phyloP scores from a whole-genome alignment of 768 basidiomycete species.

The Naganishia friedmannii region DNA sequence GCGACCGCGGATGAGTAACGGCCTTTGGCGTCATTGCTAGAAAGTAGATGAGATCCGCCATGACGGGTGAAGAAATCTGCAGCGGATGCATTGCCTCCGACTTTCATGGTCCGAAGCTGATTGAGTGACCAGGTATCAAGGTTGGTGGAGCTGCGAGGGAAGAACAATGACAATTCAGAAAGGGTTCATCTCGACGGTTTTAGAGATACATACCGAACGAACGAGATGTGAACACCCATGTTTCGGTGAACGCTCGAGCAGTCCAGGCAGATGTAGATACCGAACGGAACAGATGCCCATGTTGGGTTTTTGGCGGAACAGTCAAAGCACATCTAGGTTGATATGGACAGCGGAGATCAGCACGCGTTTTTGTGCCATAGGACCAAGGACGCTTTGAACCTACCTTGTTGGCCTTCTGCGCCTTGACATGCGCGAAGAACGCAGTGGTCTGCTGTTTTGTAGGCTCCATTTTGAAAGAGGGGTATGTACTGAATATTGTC shows the following conservation, averaged over 20 bases:
- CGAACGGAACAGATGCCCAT: slow-evolving; percentile 95
- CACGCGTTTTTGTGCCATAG: neutral
- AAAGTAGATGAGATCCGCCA: slow-evolving; percentile 69
- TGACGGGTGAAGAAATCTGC: slow-evolving; percentile 86
- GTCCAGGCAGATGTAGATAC: slow-evolving; percentile 94
- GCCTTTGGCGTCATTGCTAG: slow-evolving; percentile 74
- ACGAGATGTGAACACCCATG: slow-evolving; percentile 96
- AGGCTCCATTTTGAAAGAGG: slow-evolving; percentile 36
- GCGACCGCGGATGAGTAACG: slow-evolving; percentile 83
- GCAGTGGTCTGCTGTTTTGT: slow-evolving; percentile 79
- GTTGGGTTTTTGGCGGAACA: slow-evolving; percentile 94
- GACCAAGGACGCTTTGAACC: slow-evolving; percentile 25
- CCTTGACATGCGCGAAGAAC: slow-evolving; percentile 74
- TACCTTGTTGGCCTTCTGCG: slow-evolving; percentile 74
- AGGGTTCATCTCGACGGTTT: neutral
- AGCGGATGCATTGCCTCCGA: slow-evolving; percentile 84
- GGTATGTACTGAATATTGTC: neutral
- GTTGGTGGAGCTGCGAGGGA: slow-evolving; percentile 74
- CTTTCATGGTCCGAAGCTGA: slow-evolving; percentile 93
- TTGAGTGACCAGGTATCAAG: slow-evolving; percentile 87
- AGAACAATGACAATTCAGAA: neutral
- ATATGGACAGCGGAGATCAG: neutral
- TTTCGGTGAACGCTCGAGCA: slow-evolving; percentile 94
- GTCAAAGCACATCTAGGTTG: slow-evolving; percentile 77
- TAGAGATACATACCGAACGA: slow-evolving; percentile 71